These are phyloP conservation scores for Fusarium piperis DNA, from an alignment of 2,329 filamentous ascomycete species.

Conservation along the genomic window DNA sequence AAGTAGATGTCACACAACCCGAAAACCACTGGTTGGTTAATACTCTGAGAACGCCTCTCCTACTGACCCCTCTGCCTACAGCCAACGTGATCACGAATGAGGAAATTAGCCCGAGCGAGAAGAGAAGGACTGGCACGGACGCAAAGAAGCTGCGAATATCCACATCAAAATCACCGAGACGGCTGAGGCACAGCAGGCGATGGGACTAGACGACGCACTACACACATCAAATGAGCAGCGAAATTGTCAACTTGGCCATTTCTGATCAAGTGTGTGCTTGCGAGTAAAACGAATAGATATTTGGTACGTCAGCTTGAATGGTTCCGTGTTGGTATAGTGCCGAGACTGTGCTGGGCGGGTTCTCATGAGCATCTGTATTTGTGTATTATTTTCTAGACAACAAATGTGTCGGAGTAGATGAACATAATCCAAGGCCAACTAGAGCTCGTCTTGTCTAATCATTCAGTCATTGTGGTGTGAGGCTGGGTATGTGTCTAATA, in stretches of 20 bases:
- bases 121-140: not conserved
- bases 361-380: not conserved
- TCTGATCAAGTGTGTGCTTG: not conserved
- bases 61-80: not conserved
- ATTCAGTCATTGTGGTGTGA: not conserved
- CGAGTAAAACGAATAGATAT: not conserved
- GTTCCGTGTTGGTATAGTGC: not conserved
- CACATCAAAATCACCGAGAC: not conserved
- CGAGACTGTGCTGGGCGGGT: not conserved
- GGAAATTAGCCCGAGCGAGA: accelerated
- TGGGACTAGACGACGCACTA: not conserved
- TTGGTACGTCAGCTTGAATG: not conserved
- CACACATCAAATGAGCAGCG: not conserved
- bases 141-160: not conserved
- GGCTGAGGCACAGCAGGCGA: not conserved
- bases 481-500: not conserved
- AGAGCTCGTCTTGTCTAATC: not conserved
- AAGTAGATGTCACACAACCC: not conserved
- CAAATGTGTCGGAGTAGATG: not conserved
- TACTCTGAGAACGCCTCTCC: not conserved
- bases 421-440: not conserved
- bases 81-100: not conserved
- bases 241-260: not conserved
- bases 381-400: not conserved
- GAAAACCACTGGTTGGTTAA: not conserved